phyloP scores from a whole-genome alignment of 2,329 filamentous ascomycete genomes.

The Amesomyces nigricolor region DNA sequence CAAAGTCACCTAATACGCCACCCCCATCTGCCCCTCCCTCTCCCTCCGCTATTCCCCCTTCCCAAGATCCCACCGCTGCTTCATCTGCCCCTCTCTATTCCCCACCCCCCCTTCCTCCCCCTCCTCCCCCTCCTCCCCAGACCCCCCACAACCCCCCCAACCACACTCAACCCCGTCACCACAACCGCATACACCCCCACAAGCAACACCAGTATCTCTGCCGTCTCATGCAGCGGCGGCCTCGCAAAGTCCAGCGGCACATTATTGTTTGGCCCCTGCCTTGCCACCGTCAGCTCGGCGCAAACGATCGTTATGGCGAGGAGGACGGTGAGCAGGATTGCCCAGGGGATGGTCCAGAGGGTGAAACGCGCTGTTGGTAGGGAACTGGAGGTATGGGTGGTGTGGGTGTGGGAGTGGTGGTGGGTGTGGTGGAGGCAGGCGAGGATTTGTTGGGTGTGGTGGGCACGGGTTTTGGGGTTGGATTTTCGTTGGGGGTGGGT shows the following conservation, averaged over 20 bases:
- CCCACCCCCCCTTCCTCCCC: too few relatives aligned
- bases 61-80: too few relatives aligned
- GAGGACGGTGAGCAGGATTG: constrained; percentile 21
- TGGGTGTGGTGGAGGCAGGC: constrained; percentile 21
- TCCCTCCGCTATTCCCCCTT: too few relatives aligned
- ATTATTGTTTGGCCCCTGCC: constrained; percentile 23
- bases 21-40: too few relatives aligned
- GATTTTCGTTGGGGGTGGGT: constrained; percentile 14
- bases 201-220: constrained; percentile 23
- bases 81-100: too few relatives aligned
- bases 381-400: constrained; percentile 4
- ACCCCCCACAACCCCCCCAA: constrained; percentile 4
- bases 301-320: constrained; percentile 20
- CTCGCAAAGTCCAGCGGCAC: constrained; percentile 23
- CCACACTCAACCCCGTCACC: constrained; percentile 20
- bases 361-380: constrained; percentile 18
- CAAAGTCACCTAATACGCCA: too few relatives aligned
- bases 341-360: constrained; percentile 25
- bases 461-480: constrained; percentile 18
- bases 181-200: constrained; percentile 24
- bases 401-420: constrained; percentile 20
- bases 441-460: constrained; percentile 25
- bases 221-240: constrained; percentile 24
- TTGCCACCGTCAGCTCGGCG: constrained; percentile 22
- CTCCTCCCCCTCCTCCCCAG: too few relatives aligned